These are phyloP conservation scores for Pleurotus giganteus DNA, from an alignment of 768 basidiomycete species.

Conservation along the genomic window DNA sequence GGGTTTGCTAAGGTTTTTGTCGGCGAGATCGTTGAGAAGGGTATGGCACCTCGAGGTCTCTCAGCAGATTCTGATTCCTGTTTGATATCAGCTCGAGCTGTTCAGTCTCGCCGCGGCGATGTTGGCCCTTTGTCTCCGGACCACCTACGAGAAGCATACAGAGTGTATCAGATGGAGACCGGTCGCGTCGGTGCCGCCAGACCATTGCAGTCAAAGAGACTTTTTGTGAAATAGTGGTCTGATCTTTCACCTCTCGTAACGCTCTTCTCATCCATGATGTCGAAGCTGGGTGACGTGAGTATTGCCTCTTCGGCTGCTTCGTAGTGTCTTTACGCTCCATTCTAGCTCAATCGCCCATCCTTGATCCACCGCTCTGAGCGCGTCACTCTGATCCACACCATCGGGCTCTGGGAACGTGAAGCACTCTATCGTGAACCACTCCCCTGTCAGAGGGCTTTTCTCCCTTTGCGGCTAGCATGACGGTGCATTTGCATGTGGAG, in stretches of 20 bases:
- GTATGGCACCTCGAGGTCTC: slow-evolving; percentile 34
- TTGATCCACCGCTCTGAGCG: not conserved
- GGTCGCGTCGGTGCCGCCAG: slow-evolving; percentile 79
- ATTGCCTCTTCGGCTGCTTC: no score
- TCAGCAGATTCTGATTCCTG: slow-evolving; percentile 5
- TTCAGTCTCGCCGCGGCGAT: slow-evolving; percentile 71
- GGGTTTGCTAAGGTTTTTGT: slow-evolving; percentile 92
- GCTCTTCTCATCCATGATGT: not conserved
- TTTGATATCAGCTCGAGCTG: slow-evolving; percentile 58
- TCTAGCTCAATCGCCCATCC: not conserved
- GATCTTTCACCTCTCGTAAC: not conserved
- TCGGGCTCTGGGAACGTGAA: no score
- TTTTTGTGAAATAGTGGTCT: slow-evolving; percentile 61
- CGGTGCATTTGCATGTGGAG: no score
- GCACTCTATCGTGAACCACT: no score
- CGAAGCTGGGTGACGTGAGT: not conserved
- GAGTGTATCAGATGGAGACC: slow-evolving; percentile 77
- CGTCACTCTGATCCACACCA: no score
- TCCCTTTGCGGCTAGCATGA: no score
- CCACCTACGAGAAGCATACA: slow-evolving; percentile 87
- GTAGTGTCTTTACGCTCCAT: not conserved
- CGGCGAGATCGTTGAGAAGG: slow-evolving; percentile 89
- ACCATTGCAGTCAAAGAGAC: slow-evolving; percentile 63
- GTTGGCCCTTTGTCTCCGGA: slow-evolving; percentile 82
- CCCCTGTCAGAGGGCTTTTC: no score